Evolutionary conservation across 176 grass and related monocot species (phyloP), one percentile per base, ranked within the genome.

Genomic region (Alopecurus myosuroides): DNA sequence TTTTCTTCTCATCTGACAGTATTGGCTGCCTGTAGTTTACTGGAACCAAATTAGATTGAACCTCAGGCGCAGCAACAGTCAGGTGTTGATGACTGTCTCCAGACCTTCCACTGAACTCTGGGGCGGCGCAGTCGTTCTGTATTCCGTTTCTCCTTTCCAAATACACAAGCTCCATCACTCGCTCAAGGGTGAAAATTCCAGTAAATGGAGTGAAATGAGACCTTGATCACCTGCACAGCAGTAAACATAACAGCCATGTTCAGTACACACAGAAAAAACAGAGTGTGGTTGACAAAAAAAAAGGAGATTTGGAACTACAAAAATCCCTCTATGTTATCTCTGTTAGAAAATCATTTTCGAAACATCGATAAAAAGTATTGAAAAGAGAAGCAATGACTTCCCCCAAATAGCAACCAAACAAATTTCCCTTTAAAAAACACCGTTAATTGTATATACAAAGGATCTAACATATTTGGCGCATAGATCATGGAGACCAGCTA

Each of bases 71-170:
- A 63, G 20, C 46, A 75, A 41, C 9, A 7, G 60, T 20, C 17
- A 12, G 55, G 29, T 82, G 40, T 75, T 62, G 70, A 37, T 82
- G 52, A 37, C 51, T 9, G n/a, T 81, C 79, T 37, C 42, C 80
- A 11, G 72, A 48, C 40, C 75, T 74, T 83, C 84, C 81, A 57
- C 89, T 89, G 76, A 83, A 82, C 60, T 94, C 89, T 28, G 91
- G 74, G 79, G 52, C 55, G 28, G 40, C 62, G 41, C n/a, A 30
- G 25, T 85, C 65, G 41, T 85, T 77, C 9, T 50, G 28, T 52
- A 61, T 35, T 22, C 64, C 57, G 3, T 83, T 90, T 34, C 86
- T 86, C 55, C 76, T 85, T 79, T 82, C 91, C 74, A 84, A 76
- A 75, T 85, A 85, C 9, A 68, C 76, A 20, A 60, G 86, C 31